Evolutionary conservation across 495 filamentous ascomycete species (phyloP), one percentile per base, ranked within the genome.

Genomic region (Barbatosphaeria neglecta): DNA sequence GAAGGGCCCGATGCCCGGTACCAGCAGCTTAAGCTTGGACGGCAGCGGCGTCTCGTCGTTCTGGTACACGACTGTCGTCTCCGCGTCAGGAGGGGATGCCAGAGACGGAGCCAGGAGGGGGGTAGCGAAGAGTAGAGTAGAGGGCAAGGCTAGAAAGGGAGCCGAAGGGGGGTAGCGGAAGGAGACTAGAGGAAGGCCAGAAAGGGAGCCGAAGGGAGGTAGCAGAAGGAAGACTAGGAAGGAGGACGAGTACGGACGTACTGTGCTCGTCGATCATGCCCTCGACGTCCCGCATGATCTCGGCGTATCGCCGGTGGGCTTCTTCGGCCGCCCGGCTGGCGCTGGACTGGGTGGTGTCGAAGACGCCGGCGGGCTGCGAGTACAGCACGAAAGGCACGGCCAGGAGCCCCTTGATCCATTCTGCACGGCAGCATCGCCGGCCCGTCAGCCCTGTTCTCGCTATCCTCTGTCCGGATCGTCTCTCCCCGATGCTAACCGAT

Each of bases 371-470:
- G 6, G 93, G 93, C 62, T 96, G 88, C 10, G 89, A 95, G 61
- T 95, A 88, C 41, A 99, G 77, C 42, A 99, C 90, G 59, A 99
- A 99, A 0, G 93, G 93, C 0, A 97, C 90, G 1, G 93, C 93
- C 3, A 98, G 73, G 1, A 98, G 75, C 24, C 89, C 92, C 70
- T 93, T 76, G 59, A 74, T 73, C 70, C 71, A 82, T 70, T 81
- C 79, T 77, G 50, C 49, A 39, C 1, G n/a, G 15, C 19, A 3
- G 4, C n/a, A n/a, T n/a, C n/a, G n/a, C 6, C 6, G 6, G 41
- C 44, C 28, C 51, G 39, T 52, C 25, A 45, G 55, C 43, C 8
- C 11, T 1, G 24, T n/a, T n/a, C n/a, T n/a, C n/a, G n/a, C n/a
- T n/a, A n/a, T n/a, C n/a, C n/a, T n/a, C n/a, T n/a, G n/a, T n/a